Percentiles rank a stretch among this genome's conserved stretches.
phyloP scores from a whole-genome alignment of 2,329 filamentous ascomycete genomes.

The Phoma sp. region DNA sequence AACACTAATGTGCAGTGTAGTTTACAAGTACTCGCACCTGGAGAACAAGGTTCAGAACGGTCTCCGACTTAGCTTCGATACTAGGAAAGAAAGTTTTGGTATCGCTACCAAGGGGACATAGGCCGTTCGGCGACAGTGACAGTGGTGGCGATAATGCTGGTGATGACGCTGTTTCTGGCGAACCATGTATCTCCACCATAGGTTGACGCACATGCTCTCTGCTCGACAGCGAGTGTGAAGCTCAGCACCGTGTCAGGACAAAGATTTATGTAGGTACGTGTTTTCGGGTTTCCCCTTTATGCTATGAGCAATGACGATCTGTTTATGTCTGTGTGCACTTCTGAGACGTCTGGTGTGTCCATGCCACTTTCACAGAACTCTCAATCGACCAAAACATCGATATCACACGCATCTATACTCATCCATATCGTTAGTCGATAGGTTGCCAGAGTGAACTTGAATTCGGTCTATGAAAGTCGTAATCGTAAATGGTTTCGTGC shows the following conservation, averaged over 20 bases:
- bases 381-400: too few relatives aligned
- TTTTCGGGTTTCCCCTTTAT: background rate
- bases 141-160: background rate
- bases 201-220: too few relatives aligned
- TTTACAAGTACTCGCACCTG: background rate
- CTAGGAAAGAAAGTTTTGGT: background rate
- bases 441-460: background rate
- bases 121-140: background rate
- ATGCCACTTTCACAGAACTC: background rate
- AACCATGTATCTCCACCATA: too few relatives aligned
- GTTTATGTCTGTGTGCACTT: background rate
- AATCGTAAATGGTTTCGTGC: conserved; percentile 14
- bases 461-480: conserved; percentile 15
- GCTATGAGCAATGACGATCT: background rate
- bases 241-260: background rate
- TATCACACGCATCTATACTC: background rate
- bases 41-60: background rate
- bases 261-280: background rate
- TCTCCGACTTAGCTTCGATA: background rate
- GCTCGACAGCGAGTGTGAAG: background rate
- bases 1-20: background rate
- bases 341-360: background rate
- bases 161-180: background rate
- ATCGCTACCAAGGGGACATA: background rate
- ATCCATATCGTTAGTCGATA: background rate